These are phyloP conservation scores for Exophiala viscosa DNA, from an alignment of 2,329 filamentous ascomycete species.

Conservation along the genomic window DNA sequence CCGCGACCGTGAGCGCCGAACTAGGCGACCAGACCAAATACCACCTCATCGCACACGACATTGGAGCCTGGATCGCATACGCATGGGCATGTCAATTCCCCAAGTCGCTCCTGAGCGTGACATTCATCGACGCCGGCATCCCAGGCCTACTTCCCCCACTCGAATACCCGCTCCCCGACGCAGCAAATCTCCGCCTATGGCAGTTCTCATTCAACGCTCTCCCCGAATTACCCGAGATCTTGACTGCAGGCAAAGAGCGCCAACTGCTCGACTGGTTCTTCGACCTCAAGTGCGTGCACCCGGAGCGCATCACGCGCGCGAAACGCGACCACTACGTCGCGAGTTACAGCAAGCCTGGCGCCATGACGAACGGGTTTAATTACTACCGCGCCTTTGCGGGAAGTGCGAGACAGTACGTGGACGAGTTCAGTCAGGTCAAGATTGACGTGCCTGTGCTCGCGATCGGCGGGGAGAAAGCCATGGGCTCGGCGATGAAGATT, in stretches of 20 bases:
- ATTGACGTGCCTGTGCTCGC: slow-evolving; percentile 23
- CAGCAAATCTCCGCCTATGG: slow-evolving; percentile 28
- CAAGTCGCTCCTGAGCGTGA: slow-evolving; percentile 27
- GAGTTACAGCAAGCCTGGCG: slow-evolving; percentile 27
- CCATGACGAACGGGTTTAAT: slow-evolving; percentile 30
- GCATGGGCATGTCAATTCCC: slow-evolving; percentile 29
- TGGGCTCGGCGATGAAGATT: slow-evolving; percentile 21
- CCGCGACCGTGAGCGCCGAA: slow-evolving; percentile 14
- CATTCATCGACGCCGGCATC: slow-evolving; percentile 26
- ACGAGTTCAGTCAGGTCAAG: slow-evolving; percentile 22
- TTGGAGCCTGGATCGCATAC: slow-evolving; percentile 30
- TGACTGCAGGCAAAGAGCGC: slow-evolving; percentile 27
- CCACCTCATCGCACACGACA: slow-evolving; percentile 31
- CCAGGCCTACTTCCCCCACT: slow-evolving; percentile 25
- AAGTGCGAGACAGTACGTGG: slow-evolving; percentile 28
- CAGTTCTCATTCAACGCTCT: slow-evolving; percentile 32
- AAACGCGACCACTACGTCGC: slow-evolving; percentile 21
- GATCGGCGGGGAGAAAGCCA: slow-evolving; percentile 24
- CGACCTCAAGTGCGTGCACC: slow-evolving; percentile 25
- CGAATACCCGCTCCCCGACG: slow-evolving; percentile 23
- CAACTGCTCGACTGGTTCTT: slow-evolving; percentile 30
- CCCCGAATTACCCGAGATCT: slow-evolving; percentile 29
- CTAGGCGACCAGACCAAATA: slow-evolving; percentile 16
- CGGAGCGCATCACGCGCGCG: slow-evolving; percentile 13
- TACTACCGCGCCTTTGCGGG: slow-evolving; percentile 29